A percentile compares a stretch with the other conserved stretches of the same genome.
Evolutionary conservation across 148 eudicot genomes (phyloP).

Genomic region (Chenopodium formosanum): DNA sequence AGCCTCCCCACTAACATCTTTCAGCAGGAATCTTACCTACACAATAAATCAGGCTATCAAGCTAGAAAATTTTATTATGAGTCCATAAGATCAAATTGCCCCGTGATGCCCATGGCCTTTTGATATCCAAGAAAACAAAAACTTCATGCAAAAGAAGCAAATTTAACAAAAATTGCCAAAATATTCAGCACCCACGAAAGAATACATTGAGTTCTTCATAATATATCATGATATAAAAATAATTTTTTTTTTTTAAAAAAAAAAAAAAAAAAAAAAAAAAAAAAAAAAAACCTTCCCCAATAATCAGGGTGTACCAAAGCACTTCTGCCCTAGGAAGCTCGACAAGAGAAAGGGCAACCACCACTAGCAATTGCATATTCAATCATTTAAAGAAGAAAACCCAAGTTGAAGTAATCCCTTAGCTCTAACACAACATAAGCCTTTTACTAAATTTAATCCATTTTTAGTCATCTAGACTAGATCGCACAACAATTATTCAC

Average conservation of each 20-base stretch:
- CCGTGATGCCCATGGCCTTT: neutral
- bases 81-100: neutral
- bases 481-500: neutral
- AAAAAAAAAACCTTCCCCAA: neutral
- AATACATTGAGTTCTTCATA: neutral
- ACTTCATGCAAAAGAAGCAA: neutral
- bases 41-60: neutral
- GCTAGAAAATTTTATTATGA: neutral
- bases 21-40: conserved; percentile 79
- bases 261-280: no score
- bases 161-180: neutral
- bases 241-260: no score
- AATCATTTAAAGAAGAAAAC: neutral
- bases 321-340: neutral
- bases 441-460: neutral
- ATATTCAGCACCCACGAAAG: neutral
- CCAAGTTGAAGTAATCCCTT: neutral
- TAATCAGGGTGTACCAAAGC: neutral
- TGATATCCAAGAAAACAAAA: neutral
- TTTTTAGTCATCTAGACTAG: neutral
- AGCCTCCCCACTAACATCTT: conserved; percentile 85
- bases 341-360: neutral
- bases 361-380: neutral
- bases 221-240: neutral
- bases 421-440: neutral